Evolutionary conservation across 306 rosid species (phyloP).

Genomic region (Begonia loranthoides): DNA sequence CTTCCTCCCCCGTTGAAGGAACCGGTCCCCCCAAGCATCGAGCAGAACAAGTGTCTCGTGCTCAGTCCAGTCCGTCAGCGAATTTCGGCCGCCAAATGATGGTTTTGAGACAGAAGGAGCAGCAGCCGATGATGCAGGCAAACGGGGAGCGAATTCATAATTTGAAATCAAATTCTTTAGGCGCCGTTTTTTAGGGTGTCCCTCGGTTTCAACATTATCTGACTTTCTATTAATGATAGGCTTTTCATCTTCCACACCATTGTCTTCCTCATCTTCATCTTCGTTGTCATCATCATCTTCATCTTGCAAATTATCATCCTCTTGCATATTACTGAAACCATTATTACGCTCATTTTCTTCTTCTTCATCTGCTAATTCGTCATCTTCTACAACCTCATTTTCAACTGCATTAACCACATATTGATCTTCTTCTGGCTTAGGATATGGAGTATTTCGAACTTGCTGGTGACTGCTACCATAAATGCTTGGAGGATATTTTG

Average conservation of each 20-base stretch:
- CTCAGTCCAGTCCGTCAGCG: conserved; percentile 75
- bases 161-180: conserved; percentile 59
- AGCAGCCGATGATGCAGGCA: conserved; percentile 24
- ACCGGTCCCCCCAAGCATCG: conserved; percentile 78
- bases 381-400: conserved; percentile 35
- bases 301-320: conserved; percentile 18
- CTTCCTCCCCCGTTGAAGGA: conserved; percentile 76
- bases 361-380: conserved; percentile 33
- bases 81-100: conserved; percentile 54
- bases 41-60: conserved; percentile 62
- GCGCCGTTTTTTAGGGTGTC: conserved; percentile 62
- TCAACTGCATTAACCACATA: conserved; percentile 26
- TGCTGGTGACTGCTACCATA: conserved; percentile 1
- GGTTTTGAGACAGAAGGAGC: conserved; percentile 35
- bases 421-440: conserved; percentile 23
- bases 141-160: conserved; percentile 65
- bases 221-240: conserved; percentile 14
- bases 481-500: conserved; percentile 6
- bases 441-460: conserved; percentile 10
- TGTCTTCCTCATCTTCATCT: conserved; percentile 18
- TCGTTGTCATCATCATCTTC: conserved; percentile 28
- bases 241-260: conserved; percentile 24
- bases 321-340: conserved; percentile 17
- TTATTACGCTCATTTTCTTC: conserved; percentile 33
- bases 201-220: conserved; percentile 35